Percentiles rank a stretch among this genome's conserved stretches.
These are phyloP conservation scores for Amaranthus palmeri DNA, from an alignment of 148 eudicot species.

Conservation along the genomic window DNA sequence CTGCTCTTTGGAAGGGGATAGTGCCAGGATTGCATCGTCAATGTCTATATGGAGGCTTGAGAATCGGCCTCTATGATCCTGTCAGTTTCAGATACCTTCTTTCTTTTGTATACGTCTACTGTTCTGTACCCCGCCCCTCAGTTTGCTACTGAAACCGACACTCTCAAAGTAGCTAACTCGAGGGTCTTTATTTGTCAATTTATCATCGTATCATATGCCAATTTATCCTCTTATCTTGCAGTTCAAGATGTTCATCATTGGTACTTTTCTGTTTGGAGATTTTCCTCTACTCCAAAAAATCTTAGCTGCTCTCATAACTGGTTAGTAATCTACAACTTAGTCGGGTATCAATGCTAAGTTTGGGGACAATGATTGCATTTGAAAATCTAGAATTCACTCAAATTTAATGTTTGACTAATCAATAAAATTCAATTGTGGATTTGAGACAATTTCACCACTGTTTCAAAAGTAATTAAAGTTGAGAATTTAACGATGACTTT, in stretches of 20 bases:
- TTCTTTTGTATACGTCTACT: slow-evolving; percentile 4
- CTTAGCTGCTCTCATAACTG: slow-evolving; percentile 64
- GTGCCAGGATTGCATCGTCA: slow-evolving; percentile 68
- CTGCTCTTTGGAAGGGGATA: slow-evolving; percentile 72
- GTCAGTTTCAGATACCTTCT: slow-evolving; percentile 30
- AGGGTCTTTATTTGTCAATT: slow-evolving; percentile 1
- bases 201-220: background rate
- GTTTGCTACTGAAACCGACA: background rate
- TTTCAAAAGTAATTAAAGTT: too few species aligned
- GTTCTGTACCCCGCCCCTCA: slow-evolving; percentile 8
- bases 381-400: background rate
- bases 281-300: slow-evolving; percentile 54
- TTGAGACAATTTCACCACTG: too few species aligned
- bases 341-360: background rate
- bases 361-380: background rate
- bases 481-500: too few species aligned
- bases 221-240: slow-evolving; percentile 24
- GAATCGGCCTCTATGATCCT: slow-evolving; percentile 67
- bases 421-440: background rate
- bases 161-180: background rate
- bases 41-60: slow-evolving; percentile 62
- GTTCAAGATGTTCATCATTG: slow-evolving; percentile 61
- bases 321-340: slow-evolving; percentile 27
- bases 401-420: too few species aligned
- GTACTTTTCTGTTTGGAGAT: slow-evolving; percentile 42